A percentile compares a stretch with the other conserved stretches of the same genome.
These are phyloP conservation scores for Peltaster fructicola DNA, from an alignment of 2,329 filamentous ascomycete genomes.

Conservation along the genomic window DNA sequence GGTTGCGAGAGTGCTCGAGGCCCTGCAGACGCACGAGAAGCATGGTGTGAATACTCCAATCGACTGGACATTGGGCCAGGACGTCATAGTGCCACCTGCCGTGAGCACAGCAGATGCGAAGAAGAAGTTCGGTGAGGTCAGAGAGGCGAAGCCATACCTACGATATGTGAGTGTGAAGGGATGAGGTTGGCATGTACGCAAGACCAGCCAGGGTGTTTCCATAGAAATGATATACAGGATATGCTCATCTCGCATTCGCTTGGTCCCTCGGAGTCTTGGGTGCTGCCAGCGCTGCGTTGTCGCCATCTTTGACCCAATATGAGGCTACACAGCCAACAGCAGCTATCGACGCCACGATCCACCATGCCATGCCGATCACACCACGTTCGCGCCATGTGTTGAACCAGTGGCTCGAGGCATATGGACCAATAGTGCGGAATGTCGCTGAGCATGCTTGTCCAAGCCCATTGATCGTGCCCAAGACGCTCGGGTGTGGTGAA, in stretches of 20 bases:
- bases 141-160: slow-evolving; percentile 49
- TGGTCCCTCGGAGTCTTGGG: too few relatives aligned
- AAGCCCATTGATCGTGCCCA: slow-evolving; percentile 42
- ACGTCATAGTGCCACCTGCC: slow-evolving; percentile 77
- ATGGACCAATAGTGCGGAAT: slow-evolving; percentile 38
- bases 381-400: slow-evolving; percentile 36
- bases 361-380: slow-evolving; percentile 40
- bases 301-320: slow-evolving; percentile 46
- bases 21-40: slow-evolving; percentile 55
- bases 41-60: slow-evolving; percentile 54
- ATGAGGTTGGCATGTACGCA: background rate
- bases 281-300: too few relatives aligned
- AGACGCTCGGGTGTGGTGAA: slow-evolving; percentile 35
- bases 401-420: slow-evolving; percentile 36
- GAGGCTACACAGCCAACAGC: slow-evolving; percentile 39
- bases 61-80: slow-evolving; percentile 75
- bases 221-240: slow-evolving; percentile 2
- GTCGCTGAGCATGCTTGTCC: slow-evolving; percentile 38
- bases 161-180: slow-evolving; percentile 41
- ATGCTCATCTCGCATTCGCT: too few relatives aligned
- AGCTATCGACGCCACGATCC: slow-evolving; percentile 37
- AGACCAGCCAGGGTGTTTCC: background rate
- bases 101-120: slow-evolving; percentile 73
- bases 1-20: slow-evolving; percentile 40
- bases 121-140: slow-evolving; percentile 65